Base-by-base conservation (phyloP, 2,329 filamentous ascomycete genomes). In the Sarocladium brachiariae region DNA sequence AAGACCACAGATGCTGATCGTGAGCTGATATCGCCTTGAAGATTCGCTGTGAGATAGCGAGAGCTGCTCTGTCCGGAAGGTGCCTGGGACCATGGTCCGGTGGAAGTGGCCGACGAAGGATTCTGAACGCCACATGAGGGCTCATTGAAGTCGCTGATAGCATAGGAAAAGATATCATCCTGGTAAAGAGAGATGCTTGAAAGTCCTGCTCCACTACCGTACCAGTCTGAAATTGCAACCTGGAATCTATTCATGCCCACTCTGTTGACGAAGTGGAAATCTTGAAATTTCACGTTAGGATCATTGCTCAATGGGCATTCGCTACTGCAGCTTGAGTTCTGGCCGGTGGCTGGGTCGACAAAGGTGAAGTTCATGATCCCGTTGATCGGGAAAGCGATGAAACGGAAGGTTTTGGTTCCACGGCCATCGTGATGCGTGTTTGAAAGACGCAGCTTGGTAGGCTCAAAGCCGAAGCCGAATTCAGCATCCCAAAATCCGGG, bases 281-380 rank as follows among this genome's bases (percentile, higher is more conserved):
- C 93, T 65, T 96, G 91, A 58, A 81, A 95, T 48, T 75, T 67
- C 47, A 84, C 65, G 5, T 75, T 78, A 16, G 75, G 69, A 60
- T 89, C 81, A 61, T 83, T 75, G 55, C 87, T 89, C 45, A 99
- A 76, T n/a, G 91, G 88, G 60, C 93, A 99, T 61, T 81, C 77
- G 54, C 83, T 85, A 50, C 91, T 89, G 69, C 93, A 99, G 52
- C 78, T 83, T 25, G 73, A 69, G 51, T 84, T 84, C 48, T 79
- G 71, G 23, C 86, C 86, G 2, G 81, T 86, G 34, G 64, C 72
- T 21, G 86, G 84, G 61, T 97, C 89, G 55, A 84, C 83, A 59
- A 93, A 97, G 33, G 90, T 95, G 62, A 99, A 77, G 68, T 97
- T 96, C 83, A 99, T 88, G 64, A 99, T 96, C 49, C 93, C 93